phyloP scores from a whole-genome alignment of 2,329 filamentous ascomycete genomes.

The Claviceps humidiphila region DNA sequence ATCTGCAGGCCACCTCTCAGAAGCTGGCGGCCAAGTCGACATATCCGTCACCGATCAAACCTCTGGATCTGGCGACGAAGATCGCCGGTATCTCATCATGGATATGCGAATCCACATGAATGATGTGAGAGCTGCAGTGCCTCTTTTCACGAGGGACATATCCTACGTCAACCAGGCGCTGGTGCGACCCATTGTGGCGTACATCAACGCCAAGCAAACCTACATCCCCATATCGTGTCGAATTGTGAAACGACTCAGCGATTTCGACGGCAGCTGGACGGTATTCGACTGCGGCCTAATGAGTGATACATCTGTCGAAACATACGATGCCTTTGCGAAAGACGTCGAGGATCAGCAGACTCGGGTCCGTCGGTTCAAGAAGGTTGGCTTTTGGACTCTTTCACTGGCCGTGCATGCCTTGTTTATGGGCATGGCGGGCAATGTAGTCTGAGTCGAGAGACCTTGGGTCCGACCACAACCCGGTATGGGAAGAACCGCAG shows the following conservation, averaged over 20 bases:
- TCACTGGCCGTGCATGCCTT: conserved; percentile 86
- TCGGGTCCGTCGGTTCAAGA: conserved; percentile 75
- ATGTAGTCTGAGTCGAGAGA: conserved; percentile 35
- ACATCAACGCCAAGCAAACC: conserved; percentile 89
- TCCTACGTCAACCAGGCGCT: conserved; percentile 95
- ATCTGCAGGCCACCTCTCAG: conserved; percentile 19
- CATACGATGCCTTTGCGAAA: conserved; percentile 84
- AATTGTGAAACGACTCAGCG: conserved; percentile 74
- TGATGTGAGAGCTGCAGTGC: conserved; percentile 83
- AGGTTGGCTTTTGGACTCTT: conserved; percentile 92
- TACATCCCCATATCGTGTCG: conserved; percentile 94
- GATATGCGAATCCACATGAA: conserved; percentile 92
- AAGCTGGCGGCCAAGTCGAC: conserved; percentile 12
- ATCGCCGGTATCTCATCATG: conserved; percentile 77
- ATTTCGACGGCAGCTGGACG: conserved; percentile 95
- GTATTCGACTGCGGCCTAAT: conserved; percentile 86
- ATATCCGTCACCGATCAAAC: conserved; percentile 6
- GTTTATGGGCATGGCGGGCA: conserved; percentile 88
- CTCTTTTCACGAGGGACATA: conserved; percentile 80
- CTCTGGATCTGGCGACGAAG: conserved; percentile 29
- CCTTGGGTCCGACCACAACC: not conserved
- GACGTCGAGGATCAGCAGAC: conserved; percentile 85
- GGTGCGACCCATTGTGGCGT: conserved; percentile 90
- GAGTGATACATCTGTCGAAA: conserved; percentile 86
- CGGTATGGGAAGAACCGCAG: not conserved